Percentiles rank a stretch among this genome's conserved stretches.
phyloP scores from a whole-genome alignment of 345 rosid species.

The Cochlearia excelsa region DNA sequence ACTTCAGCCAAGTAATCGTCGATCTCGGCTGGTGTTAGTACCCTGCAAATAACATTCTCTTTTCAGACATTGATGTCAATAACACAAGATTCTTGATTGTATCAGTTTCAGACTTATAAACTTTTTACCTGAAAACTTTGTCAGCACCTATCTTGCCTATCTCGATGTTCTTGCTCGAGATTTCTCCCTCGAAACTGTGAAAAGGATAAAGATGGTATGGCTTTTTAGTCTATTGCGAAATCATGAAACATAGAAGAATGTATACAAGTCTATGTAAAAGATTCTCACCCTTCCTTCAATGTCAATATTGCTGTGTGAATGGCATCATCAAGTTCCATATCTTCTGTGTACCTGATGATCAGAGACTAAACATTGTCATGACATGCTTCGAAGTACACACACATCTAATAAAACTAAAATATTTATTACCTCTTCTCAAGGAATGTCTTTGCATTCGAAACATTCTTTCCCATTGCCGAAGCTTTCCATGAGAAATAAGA shows the following conservation, averaged over 20 bases:
- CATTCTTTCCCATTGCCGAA: conserved; percentile 98
- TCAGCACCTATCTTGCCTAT: conserved; percentile 76
- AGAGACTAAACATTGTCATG: no score
- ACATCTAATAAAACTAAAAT: not conserved
- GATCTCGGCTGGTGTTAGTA: conserved; percentile 71
- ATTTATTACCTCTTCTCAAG: conserved; percentile 81
- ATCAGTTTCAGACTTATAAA: no score
- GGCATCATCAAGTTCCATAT: conserved; percentile 99
- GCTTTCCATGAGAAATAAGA: conserved; percentile 99
- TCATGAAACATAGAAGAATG: no score
- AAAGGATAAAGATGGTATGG: not conserved
- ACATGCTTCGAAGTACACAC: not conserved
- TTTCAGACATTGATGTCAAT: not conserved
- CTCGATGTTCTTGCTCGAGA: conserved; percentile 80
- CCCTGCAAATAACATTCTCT: conserved; percentile 44
- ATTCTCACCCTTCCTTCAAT: conserved; percentile 81
- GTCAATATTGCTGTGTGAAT: conserved; percentile 97
- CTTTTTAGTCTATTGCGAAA: no score
- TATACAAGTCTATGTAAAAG: not conserved
- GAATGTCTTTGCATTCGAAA: conserved; percentile 94
- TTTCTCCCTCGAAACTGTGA: conserved; percentile 90
- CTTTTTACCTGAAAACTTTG: conserved; percentile 65
- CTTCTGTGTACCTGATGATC: conserved; percentile 70
- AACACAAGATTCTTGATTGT: not conserved
- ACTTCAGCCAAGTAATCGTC: conserved; percentile 51